Conservation (phyloP, 768 basidiomycete genomes). For the Trametes elegans region DNA sequence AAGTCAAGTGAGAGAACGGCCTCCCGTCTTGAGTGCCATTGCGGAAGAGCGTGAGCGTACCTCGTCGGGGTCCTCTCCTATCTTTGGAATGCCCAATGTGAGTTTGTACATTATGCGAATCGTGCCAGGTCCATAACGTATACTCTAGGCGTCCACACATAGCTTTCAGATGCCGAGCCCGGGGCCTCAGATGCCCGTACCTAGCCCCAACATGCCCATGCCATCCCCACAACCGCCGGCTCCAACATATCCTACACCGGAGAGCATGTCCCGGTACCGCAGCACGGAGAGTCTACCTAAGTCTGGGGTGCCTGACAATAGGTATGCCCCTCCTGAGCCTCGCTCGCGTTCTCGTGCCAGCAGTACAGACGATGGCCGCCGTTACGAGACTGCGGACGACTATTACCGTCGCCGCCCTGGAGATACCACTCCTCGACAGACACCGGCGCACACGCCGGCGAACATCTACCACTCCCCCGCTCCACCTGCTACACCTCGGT, state of each 20-base stretch:
- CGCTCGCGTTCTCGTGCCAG: slow-evolving; percentile 1
- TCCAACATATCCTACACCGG: slow-evolving; percentile 5
- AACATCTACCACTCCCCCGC: not conserved
- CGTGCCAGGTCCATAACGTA: not conserved
- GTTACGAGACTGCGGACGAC: not conserved
- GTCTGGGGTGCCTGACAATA: not conserved
- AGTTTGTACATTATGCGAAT: not conserved
- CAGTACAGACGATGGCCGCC: not conserved
- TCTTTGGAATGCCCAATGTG: slow-evolving; percentile 8
- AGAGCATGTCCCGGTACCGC: slow-evolving; percentile 4
- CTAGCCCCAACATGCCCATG: not conserved
- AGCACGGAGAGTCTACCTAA: slow-evolving; percentile 3
- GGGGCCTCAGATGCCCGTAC: slow-evolving; percentile 13
- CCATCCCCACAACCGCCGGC: slow-evolving; percentile 15
- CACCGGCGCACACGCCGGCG: not conserved
- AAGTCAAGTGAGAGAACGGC: slow-evolving; percentile 28
- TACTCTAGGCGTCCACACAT: slow-evolving; percentile 1
- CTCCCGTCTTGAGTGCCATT: slow-evolving; percentile 50
- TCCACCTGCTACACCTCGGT: not conserved
- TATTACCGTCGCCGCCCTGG: not conserved
- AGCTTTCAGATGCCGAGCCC: slow-evolving; percentile 17
- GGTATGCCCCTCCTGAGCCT: not conserved
- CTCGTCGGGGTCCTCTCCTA: slow-evolving; percentile 21
- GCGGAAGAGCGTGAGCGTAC: slow-evolving; percentile 32
- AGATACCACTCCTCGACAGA: too few species aligned